Evolutionary conservation across 116 monocot species (phyloP).

Genomic region (Trichopus zeylanicus): DNA sequence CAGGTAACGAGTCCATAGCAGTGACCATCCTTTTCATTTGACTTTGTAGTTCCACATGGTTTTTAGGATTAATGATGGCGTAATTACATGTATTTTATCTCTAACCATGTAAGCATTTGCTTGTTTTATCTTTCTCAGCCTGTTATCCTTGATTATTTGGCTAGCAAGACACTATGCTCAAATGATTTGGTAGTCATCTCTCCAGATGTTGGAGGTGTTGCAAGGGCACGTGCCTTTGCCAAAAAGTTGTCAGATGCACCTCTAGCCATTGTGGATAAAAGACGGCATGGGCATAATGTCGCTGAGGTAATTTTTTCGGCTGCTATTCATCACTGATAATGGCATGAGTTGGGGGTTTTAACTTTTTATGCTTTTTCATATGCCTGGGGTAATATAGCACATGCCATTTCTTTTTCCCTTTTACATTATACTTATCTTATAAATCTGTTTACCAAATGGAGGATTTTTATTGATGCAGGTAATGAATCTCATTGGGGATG

Average conservation of each 20-base stretch:
- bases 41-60: no score
- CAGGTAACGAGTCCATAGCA: conserved; percentile 38
- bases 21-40: background rate
- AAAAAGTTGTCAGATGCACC: conserved; percentile 99
- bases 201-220: conserved; percentile 97
- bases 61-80: no score
- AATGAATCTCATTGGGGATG: conserved; percentile 96
- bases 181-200: conserved; percentile 94
- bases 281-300: conserved; percentile 93
- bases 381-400: background rate
- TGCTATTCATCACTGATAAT: no score
- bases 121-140: conserved; percentile 33
- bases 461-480: conserved; percentile 39
- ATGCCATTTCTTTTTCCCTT: no score
- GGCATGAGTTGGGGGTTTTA: no score
- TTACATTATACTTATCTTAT: no score
- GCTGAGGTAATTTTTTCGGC: conserved; percentile 87
- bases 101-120: background rate
- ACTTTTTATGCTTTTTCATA: no score
- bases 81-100: background rate
- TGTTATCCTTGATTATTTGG: conserved; percentile 94
- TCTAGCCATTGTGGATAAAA: conserved; percentile 96
- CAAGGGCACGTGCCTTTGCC: conserved; percentile 95
- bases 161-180: conserved; percentile 92
- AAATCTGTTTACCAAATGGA: background rate